Conservation (phyloP, 139 green algal species). For the Asterochloris erici region DNA sequence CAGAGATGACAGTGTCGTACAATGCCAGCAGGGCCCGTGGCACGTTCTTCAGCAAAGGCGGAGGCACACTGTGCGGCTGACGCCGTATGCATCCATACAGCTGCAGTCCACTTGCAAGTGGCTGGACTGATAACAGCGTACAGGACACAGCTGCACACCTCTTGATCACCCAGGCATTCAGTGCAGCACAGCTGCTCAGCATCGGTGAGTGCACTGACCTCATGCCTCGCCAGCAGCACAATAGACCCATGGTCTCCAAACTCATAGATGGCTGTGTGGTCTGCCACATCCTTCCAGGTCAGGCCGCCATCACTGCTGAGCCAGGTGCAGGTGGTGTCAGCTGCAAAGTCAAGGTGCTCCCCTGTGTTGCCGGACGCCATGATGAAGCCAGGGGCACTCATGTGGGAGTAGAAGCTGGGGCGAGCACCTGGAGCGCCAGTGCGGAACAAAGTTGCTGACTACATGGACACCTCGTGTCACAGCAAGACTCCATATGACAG, state of each 20-base stretch:
- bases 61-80: too few species aligned
- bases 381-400: constrained; percentile 78
- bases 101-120: neutral
- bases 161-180: too few species aligned
- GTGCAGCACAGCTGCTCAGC: neutral
- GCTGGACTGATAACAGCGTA: neutral
- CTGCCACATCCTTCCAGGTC: constrained; percentile 84
- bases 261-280: constrained; percentile 74
- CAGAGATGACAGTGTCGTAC: neutral
- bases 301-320: constrained; percentile 82
- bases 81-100: neutral
- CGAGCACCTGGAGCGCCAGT: constrained; percentile 13
- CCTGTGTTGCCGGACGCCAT: constrained; percentile 81
- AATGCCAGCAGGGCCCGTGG: neutral
- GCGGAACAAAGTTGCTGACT: neutral
- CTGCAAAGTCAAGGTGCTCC: constrained; percentile 23
- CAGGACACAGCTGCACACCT: neutral
- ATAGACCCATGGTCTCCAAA: constrained; percentile 89
- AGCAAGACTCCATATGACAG: too few species aligned
- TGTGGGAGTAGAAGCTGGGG: constrained; percentile 83
- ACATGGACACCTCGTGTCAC: too few species aligned
- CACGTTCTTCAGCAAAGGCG: too few species aligned
- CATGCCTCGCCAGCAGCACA: constrained; percentile 78
- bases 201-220: constrained; percentile 6
- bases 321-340: constrained; percentile 75